Evolutionary conservation across 768 basidiomycete genomes (phyloP).

Genomic region (Erythrobasidium yunnanense): DNA sequence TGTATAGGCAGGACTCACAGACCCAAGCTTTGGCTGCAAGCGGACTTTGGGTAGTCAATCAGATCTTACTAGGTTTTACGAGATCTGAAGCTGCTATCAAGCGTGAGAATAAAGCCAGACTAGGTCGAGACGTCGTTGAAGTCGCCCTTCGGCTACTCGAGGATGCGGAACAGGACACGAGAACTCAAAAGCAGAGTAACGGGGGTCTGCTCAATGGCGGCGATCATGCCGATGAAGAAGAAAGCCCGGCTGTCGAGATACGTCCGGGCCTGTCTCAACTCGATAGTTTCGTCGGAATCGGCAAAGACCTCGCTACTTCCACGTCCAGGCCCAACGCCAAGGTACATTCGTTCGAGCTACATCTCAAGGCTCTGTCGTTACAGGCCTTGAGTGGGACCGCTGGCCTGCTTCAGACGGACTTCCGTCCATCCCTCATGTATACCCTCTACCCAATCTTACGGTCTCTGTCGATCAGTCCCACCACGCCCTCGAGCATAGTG

Average conservation of each 20-base stretch:
- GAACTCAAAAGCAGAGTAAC: background rate
- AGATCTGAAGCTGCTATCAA: background rate
- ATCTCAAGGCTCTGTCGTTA: background rate
- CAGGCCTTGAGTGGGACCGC: background rate
- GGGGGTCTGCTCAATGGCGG: too few relatives aligned
- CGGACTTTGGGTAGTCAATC: constrained; percentile 13
- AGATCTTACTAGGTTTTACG: background rate
- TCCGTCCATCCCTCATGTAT: constrained; percentile 1
- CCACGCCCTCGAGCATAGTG: background rate
- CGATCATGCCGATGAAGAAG: background rate
- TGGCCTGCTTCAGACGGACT: background rate
- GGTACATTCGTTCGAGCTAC: background rate
- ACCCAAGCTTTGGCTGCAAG: background rate
- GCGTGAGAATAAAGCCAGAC: background rate
- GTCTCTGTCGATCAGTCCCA: background rate
- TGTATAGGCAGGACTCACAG: background rate
- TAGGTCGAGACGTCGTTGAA: background rate
- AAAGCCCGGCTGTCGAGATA: background rate
- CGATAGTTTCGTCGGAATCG: background rate
- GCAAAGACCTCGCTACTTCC: background rate
- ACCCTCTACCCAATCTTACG: constrained; percentile 6
- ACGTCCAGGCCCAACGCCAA: background rate
- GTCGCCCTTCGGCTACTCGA: background rate
- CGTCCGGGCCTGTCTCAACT: background rate
- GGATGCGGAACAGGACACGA: background rate